phyloP scores from a whole-genome alignment of 2,329 filamentous ascomycete species.

The Beauveria caledonica region DNA sequence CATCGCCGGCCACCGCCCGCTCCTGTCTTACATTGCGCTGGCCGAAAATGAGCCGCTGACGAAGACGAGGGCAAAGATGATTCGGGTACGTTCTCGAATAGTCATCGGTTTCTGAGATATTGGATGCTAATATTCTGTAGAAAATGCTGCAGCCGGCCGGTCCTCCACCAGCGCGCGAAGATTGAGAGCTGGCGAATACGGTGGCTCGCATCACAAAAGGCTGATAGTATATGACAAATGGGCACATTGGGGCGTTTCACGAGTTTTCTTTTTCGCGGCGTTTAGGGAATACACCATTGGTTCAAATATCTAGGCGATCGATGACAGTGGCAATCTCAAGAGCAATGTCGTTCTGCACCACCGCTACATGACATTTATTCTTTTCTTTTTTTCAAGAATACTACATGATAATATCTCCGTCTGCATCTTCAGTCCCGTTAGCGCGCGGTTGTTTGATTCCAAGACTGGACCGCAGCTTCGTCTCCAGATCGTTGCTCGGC shows the following conservation, averaged over 20 bases:
- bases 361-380: background rate
- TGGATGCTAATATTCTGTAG: constrained; percentile 25
- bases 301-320: background rate
- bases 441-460: constrained; percentile 34
- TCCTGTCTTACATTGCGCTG: constrained; percentile 82
- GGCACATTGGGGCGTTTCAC: constrained; percentile 7
- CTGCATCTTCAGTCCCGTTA: constrained; percentile 19
- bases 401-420: constrained; percentile 12
- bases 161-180: constrained; percentile 49
- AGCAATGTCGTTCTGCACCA: background rate
- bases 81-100: constrained; percentile 48
- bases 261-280: constrained; percentile 13
- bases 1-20: constrained; percentile 80
- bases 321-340: background rate
- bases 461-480: constrained; percentile 53
- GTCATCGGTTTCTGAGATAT: too few species aligned
- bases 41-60: constrained; percentile 79
- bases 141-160: constrained; percentile 61
- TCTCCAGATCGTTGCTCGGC: constrained; percentile 46
- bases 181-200: constrained; percentile 22
- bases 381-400: background rate
- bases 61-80: constrained; percentile 69
- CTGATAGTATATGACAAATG: background rate
- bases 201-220: background rate
- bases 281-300: constrained; percentile 20